These are phyloP conservation scores for Paramecium sexaurelia DNA, from an alignment of 73 alveolate genomes.

Conservation along the genomic window DNA sequence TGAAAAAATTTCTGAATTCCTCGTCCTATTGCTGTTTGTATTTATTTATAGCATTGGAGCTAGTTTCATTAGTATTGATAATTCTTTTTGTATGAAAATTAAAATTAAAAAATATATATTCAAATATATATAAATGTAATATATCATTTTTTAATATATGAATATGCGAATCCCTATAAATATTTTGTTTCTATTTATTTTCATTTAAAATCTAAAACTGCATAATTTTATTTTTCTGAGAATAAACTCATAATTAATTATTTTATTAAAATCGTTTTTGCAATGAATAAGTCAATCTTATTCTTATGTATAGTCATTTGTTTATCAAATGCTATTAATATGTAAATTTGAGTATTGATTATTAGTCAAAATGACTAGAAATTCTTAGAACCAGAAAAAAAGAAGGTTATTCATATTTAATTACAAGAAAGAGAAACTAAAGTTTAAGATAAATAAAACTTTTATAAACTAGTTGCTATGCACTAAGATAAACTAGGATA, in stretches of 20 bases:
- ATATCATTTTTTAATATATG: no score
- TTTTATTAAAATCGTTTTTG: neutral
- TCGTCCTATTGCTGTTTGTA: neutral
- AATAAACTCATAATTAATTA: neutral
- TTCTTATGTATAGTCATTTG: neutral
- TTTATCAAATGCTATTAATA: neutral
- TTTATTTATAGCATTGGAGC: neutral
- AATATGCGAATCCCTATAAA: no score
- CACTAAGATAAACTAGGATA: neutral
- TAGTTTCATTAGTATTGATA: neutral
- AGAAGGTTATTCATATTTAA: slow-evolving; percentile 15
- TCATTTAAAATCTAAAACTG: no score
- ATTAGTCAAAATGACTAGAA: neutral
- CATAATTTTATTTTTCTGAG: no score
- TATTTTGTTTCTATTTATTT: no score
- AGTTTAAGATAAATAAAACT: slow-evolving; percentile 15
- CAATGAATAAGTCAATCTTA: neutral
- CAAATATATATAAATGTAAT: no score
- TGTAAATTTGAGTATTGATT: neutral
- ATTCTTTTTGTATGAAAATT: neutral
- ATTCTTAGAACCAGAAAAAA: slow-evolving; percentile 15
- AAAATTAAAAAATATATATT: neutral
- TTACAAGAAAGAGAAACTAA: slow-evolving; percentile 30
- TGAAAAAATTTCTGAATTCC: neutral
- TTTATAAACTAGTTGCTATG: neutral